phyloP scores from a whole-genome alignment of 2,329 filamentous ascomycete genomes.

The Ophiocordyceps australis region DNA sequence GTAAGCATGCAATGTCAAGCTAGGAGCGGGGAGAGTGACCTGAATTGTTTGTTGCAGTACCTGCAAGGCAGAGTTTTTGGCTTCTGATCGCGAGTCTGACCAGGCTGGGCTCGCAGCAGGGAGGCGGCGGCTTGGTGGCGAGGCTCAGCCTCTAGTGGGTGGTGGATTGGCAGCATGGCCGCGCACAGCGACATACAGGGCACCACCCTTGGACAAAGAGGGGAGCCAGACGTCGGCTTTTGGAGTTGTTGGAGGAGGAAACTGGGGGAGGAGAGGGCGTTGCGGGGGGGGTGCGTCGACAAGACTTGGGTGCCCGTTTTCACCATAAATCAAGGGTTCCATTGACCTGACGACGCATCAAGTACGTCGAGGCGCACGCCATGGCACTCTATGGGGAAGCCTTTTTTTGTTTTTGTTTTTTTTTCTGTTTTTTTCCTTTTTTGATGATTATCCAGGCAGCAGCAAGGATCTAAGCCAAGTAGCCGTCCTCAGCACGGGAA shows the following conservation, averaged over 20 bases:
- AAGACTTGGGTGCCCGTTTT: no score
- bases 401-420: no score
- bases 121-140: conserved; percentile 10
- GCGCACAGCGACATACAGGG: neutral
- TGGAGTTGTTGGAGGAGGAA: neutral
- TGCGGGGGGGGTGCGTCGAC: conserved; percentile 5
- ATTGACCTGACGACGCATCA: no score
- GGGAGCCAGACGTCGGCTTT: neutral
- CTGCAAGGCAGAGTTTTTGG: conserved; percentile 44
- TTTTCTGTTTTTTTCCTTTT: no score
- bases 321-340: no score
- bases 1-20: conserved; percentile 5
- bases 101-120: conserved; percentile 21
- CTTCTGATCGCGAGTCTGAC: conserved; percentile 36
- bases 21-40: conserved; percentile 17
- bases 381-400: no score
- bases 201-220: neutral
- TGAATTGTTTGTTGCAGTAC: conserved; percentile 44
- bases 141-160: conserved; percentile 29
- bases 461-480: no score
- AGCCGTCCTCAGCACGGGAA: no score
- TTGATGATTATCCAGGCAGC: no score
- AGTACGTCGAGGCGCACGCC: no score
- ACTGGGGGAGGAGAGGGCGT: no score
- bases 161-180: conserved; percentile 14